Evolutionary conservation across 768 basidiomycete species (phyloP).

Genomic region (Dendrothele bispora): DNA sequence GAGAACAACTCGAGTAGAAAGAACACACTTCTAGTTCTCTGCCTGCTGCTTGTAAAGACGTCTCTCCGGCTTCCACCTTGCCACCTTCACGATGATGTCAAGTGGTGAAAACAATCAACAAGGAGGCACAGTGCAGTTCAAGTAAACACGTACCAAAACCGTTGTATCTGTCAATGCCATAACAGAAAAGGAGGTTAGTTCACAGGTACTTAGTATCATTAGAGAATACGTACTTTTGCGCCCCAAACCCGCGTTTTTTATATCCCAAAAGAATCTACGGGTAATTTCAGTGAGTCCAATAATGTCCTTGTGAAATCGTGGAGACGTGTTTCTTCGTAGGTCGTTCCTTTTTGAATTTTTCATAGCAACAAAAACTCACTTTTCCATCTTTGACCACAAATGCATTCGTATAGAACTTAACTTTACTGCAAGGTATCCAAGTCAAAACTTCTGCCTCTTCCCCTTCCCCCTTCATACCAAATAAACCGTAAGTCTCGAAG

Average conservation of each 20-base stretch:
- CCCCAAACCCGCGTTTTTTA: slow-evolving; percentile 80
- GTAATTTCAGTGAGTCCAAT: too few relatives aligned
- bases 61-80: slow-evolving; percentile 79
- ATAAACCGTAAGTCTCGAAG: too few relatives aligned
- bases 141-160: slow-evolving; percentile 62
- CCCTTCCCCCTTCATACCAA: too few relatives aligned
- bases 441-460: too few relatives aligned
- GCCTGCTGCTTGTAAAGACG: slow-evolving; percentile 63
- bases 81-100: slow-evolving; percentile 42
- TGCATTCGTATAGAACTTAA: slow-evolving; percentile 67
- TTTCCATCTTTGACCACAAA: slow-evolving; percentile 58
- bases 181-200: not conserved
- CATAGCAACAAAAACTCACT: slow-evolving; percentile 26
- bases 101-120: not conserved
- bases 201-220: not conserved
- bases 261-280: slow-evolving; percentile 66
- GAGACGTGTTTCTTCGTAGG: not conserved
- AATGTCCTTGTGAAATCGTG: too few relatives aligned
- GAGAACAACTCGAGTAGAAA: not conserved
- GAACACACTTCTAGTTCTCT: slow-evolving; percentile 63
- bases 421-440: slow-evolving; percentile 47
- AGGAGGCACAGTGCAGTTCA: too few relatives aligned
- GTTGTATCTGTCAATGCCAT: slow-evolving; percentile 58
- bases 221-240: slow-evolving; percentile 46
- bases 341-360: not conserved